Evolutionary conservation across 371 early-diverging fungal genomes (phyloP), one percentile per base, ranked within the genome.

Genomic region (Apophysomyces sp.): DNA sequence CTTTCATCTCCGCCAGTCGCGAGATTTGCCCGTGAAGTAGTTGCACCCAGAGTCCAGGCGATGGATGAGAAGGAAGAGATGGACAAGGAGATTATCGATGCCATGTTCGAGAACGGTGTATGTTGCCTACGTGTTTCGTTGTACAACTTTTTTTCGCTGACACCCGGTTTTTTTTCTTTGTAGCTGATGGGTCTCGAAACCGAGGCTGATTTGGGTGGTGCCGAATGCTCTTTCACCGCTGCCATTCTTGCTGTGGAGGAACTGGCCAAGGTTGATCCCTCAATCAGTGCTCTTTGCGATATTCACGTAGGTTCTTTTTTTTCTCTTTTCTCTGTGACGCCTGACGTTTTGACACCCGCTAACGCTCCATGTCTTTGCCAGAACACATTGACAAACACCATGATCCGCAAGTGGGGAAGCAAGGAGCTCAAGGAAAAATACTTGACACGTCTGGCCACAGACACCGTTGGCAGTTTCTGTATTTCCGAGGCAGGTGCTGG

Each of bases 121-220:
- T 66, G 86, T 83, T 27, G 26, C 36, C 13, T n/a, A 11, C 52
- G 18, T 41, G 15, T 37, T 27, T 56, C 24, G 49, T n/a, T n/a
- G n/a, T n/a, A n/a, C n/a, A n/a, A n/a, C 31, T 59, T 31, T 63
- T 52, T 31, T 15, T 32, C 15, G 58, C 52, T 63, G 13, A 39
- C 18, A 52, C 55, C 62, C 29, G 55, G 21, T 8, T 32, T 28
- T 41, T 8, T 27, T 29, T 31, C 2, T 12, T 39, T 65, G 11
- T 78, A 95, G 87, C 80, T 98, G 61, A 98, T 98, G 99, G 97
- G 96, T 52, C 85, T 98, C 54, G 99, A 98, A 77, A 94, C 93
- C 1, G 83, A 85, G 8, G 60, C 81, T 32, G 92, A 96, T 24
- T 85, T 85, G 55, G 92, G 89, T 54, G 99, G 99, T 59, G 79